These are phyloP conservation scores for Colletotrichum endophyticum DNA, from an alignment of 2,329 filamentous ascomycete genomes.

Conservation along the genomic window DNA sequence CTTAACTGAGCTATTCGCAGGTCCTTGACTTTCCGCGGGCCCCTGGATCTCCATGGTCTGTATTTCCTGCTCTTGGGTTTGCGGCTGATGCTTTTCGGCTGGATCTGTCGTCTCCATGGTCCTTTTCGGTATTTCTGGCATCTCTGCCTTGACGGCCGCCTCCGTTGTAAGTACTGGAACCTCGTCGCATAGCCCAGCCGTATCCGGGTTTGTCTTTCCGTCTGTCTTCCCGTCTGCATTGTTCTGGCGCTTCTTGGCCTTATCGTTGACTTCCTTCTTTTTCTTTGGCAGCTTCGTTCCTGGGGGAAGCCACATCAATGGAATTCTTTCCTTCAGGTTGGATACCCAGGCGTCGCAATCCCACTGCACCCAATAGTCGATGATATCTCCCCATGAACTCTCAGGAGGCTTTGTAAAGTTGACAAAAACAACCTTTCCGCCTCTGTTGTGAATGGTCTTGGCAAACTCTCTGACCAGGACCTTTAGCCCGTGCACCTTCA, in stretches of 20 bases:
- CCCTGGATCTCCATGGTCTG: background rate
- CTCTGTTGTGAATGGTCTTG: conserved; percentile 70
- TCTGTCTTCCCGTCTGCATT: background rate
- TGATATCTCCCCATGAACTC: conserved; percentile 74
- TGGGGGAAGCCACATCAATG: conserved; percentile 63
- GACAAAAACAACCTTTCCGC: conserved; percentile 74
- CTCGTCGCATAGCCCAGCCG: background rate
- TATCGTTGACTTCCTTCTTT: conserved; percentile 35
- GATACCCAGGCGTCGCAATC: conserved; percentile 77
- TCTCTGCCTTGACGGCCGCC: background rate
- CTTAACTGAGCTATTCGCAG: background rate
- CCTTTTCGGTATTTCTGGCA: background rate
- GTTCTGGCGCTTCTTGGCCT: conserved; percentile 9
- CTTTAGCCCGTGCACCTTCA: conserved; percentile 75
- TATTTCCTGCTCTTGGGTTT: background rate
- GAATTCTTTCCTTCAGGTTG: conserved; percentile 63
- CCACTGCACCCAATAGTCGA: conserved; percentile 78
- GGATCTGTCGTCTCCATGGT: background rate
- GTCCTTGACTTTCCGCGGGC: background rate
- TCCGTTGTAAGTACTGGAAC: background rate
- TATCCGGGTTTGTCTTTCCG: conserved; percentile 30
- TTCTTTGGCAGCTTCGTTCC: conserved; percentile 44
- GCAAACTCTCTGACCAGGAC: conserved; percentile 74
- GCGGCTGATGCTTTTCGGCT: background rate
- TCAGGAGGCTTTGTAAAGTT: conserved; percentile 76